Evolutionary conservation across 768 basidiomycete species (phyloP).

Genomic region (Panus rudis): DNA sequence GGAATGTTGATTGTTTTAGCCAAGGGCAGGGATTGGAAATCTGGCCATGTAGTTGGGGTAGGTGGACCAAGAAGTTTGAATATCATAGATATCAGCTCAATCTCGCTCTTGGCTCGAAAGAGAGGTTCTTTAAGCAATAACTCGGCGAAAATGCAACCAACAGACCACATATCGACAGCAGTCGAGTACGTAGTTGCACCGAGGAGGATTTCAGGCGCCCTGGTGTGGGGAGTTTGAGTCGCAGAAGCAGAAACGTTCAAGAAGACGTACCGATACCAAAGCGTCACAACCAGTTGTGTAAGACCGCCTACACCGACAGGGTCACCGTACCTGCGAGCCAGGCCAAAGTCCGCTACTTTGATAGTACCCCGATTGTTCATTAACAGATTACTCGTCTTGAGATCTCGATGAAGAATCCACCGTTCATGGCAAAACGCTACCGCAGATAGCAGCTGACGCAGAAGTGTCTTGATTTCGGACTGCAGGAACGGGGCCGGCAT

Average conservation of each 20-base stretch:
- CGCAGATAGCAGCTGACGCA: constrained; percentile 89
- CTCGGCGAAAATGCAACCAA: constrained; percentile 98
- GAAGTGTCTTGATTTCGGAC: constrained; percentile 96
- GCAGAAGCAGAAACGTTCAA: constrained; percentile 10
- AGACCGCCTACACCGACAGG: constrained; percentile 94
- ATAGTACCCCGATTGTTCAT: constrained; percentile 99
- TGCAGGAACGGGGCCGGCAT: constrained; percentile 97
- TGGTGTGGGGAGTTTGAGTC: constrained; percentile 30
- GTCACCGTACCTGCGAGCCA: constrained; percentile 93
- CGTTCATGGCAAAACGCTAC: constrained; percentile 91
- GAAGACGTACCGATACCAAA: constrained; percentile 87
- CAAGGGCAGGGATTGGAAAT: constrained; percentile 71
- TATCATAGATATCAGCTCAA: constrained; percentile 89
- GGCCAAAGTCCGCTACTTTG: constrained; percentile 97
- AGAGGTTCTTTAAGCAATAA: constrained; percentile 90
- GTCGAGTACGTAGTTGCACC: constrained; percentile 93
- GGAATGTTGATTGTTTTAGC: constrained; percentile 74
- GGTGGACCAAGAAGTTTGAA: constrained; percentile 95
- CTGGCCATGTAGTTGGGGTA: constrained; percentile 80
- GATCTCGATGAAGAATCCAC: constrained; percentile 96
- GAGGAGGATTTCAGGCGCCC: constrained; percentile 91
- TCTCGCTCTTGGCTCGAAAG: constrained; percentile 95
- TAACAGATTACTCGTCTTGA: constrained; percentile 95
- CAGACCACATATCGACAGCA: constrained; percentile 96
- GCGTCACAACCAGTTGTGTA: constrained; percentile 95